Conservation (phyloP, 2,329 filamentous ascomycete genomes). For the Calycina herbarum region DNA sequence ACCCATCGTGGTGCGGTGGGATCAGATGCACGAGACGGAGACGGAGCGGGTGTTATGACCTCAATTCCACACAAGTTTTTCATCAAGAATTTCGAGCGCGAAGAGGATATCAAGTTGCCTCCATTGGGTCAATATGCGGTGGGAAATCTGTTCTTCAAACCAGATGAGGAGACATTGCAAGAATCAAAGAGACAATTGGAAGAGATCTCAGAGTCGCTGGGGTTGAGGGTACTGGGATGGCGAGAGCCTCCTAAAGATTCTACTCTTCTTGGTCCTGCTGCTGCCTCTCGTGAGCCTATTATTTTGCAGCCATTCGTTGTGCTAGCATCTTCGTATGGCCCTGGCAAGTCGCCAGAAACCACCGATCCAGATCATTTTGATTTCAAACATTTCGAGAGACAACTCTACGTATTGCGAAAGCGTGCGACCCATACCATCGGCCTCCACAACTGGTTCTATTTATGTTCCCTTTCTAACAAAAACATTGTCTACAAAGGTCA, state of each 20-base stretch:
- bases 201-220: conserved; percentile 85
- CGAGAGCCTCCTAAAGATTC: conserved; percentile 94
- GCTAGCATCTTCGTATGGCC: conserved; percentile 78
- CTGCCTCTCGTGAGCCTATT: conserved; percentile 88
- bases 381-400: conserved; percentile 82
- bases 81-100: conserved; percentile 94
- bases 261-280: conserved; percentile 86
- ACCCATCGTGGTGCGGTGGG: conserved; percentile 98
- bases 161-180: conserved; percentile 83
- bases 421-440: conserved; percentile 92
- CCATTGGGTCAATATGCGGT: conserved; percentile 91
- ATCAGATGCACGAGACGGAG: conserved; percentile 95
- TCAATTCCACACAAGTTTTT: conserved; percentile 99
- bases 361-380: conserved; percentile 81
- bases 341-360: conserved; percentile 73
- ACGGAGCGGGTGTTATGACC: conserved; percentile 99
- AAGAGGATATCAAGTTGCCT: conserved; percentile 84
- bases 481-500: conserved; percentile 99
- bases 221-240: conserved; percentile 91
- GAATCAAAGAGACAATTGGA: conserved; percentile 92
- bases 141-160: conserved; percentile 98
- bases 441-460: conserved; percentile 97
- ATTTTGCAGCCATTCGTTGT: conserved; percentile 97
- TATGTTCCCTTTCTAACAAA: conserved; percentile 92
- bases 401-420: conserved; percentile 93